Conservation (phyloP, 2,329 filamentous ascomycete species). For the Colletotrichum navitas region DNA sequence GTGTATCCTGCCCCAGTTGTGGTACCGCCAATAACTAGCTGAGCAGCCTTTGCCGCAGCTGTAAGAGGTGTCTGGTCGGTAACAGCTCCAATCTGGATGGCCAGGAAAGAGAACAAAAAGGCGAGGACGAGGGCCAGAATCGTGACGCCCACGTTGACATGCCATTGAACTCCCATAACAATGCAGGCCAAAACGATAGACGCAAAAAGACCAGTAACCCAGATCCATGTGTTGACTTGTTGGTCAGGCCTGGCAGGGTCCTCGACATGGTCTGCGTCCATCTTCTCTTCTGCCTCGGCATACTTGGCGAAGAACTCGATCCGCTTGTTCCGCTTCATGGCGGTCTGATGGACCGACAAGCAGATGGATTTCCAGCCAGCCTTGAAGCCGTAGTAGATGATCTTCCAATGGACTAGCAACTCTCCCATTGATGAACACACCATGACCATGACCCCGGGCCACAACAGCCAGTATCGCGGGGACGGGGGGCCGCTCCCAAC, state of each 20-base stretch:
- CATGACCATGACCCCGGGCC: slow-evolving; percentile 60
- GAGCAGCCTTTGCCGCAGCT: slow-evolving; percentile 75
- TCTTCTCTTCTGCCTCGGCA: slow-evolving; percentile 51
- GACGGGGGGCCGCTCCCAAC: slow-evolving; percentile 50
- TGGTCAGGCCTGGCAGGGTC: slow-evolving; percentile 57
- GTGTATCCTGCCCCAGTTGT: slow-evolving; percentile 64
- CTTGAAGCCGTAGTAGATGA: slow-evolving; percentile 53
- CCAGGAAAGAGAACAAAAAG: slow-evolving; percentile 72
- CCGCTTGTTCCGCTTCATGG: slow-evolving; percentile 50
- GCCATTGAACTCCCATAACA: slow-evolving; percentile 64
- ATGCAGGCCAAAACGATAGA: slow-evolving; percentile 67
- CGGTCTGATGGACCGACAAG: slow-evolving; percentile 48
- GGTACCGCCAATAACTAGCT: slow-evolving; percentile 71
- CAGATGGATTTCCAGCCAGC: slow-evolving; percentile 51
- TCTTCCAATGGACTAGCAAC: slow-evolving; percentile 55
- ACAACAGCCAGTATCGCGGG: slow-evolving; percentile 59
- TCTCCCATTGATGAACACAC: slow-evolving; percentile 57
- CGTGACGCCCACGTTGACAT: slow-evolving; percentile 68
- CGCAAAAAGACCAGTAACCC: slow-evolving; percentile 59
- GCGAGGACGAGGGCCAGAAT: slow-evolving; percentile 68
- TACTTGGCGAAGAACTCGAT: slow-evolving; percentile 52
- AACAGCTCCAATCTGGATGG: slow-evolving; percentile 71
- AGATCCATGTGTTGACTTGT: slow-evolving; percentile 67
- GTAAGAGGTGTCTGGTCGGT: slow-evolving; percentile 74
- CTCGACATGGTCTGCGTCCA: slow-evolving; percentile 52